phyloP scores from a whole-genome alignment of 2,329 filamentous ascomycete species.

The Fusarium nelsonii region DNA sequence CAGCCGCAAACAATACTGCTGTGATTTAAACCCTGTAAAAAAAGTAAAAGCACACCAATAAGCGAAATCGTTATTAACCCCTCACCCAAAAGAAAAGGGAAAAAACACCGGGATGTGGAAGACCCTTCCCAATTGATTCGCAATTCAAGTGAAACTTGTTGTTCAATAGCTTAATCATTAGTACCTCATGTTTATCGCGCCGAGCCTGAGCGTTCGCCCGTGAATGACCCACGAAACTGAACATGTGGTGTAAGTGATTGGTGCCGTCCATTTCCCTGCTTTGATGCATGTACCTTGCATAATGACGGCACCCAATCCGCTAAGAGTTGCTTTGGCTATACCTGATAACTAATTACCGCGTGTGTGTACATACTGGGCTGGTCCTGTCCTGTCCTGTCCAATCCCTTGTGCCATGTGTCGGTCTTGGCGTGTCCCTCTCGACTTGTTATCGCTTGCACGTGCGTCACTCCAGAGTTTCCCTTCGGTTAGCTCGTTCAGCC shows the following conservation, averaged over 20 bases:
- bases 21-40: too few species aligned
- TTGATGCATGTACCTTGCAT: conserved; percentile 19
- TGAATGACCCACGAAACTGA: too few species aligned
- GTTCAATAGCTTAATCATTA: background rate
- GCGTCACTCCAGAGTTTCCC: conserved; percentile 9
- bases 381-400: conserved; percentile 1
- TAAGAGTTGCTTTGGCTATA: background rate
- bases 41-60: too few species aligned
- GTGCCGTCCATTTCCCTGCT: conserved; percentile 1
- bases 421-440: conserved; percentile 11
- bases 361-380: background rate
- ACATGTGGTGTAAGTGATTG: conserved; percentile 34
- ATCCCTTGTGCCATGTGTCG: conserved; percentile 37
- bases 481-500: background rate
- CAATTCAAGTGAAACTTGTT: too few species aligned
- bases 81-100: too few species aligned
- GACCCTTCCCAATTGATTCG: too few species aligned
- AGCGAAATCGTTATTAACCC: too few species aligned
- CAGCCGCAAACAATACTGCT: too few species aligned
- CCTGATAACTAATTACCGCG: conserved; percentile 7
- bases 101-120: too few species aligned
- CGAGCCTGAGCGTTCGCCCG: background rate
- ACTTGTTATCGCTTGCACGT: conserved; percentile 28
- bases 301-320: conserved; percentile 6
- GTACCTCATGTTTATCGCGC: background rate